Evolutionary conservation across 2,329 filamentous ascomycete species (phyloP), one percentile per base, ranked within the genome.

Genomic region (Trichoderma endophyticum): DNA sequence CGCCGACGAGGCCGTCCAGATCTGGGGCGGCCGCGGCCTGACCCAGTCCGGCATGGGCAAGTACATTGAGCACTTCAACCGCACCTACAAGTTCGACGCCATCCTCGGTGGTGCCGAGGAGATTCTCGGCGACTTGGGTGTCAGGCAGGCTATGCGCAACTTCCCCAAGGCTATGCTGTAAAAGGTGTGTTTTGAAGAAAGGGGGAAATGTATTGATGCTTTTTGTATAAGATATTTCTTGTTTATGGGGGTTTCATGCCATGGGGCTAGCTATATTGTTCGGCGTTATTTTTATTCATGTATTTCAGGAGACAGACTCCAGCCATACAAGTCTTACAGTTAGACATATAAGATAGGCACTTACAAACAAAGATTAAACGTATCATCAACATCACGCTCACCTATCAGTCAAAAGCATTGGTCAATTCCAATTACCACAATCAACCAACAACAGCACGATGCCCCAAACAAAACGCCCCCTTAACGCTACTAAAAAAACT

Each of bases 121-220:
- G 83, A 90, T 97, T 73, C 80, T 97, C 72, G 92, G 88, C 6
- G 94, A 97, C 82, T 80, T 97, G 69, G 93, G 93, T 9, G 93
- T 97, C 1, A 86, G 93, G 75, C 93, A 97, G 82, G 94, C 93
- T 26, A 90, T 96, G 86, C 93, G 91, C 81, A 87, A 89, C 75
- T 95, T 97, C 85, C 94, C 94, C 34, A 95, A 95, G 84, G 89
- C 92, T 30, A 94, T 93, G 87, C 80, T 97, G 80, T 96, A 90
- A 71, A 30, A 36, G 5, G 21, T 12, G 32, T 6, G 12, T 7
- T 43, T 43, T 18, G 18, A 43, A 21, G 36, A 15, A 59, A 6
- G 30, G 34, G 30, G 43, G 18, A 24, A 24, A 59, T 24, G 14
- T 54, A 43, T 43, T 43, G 39, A 43, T 43, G 15, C 5, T 65